Evolutionary conservation across 2,329 filamentous ascomycete genomes (phyloP), one percentile per base, ranked within the genome.

Genomic region (Diaporthe sp.): DNA sequence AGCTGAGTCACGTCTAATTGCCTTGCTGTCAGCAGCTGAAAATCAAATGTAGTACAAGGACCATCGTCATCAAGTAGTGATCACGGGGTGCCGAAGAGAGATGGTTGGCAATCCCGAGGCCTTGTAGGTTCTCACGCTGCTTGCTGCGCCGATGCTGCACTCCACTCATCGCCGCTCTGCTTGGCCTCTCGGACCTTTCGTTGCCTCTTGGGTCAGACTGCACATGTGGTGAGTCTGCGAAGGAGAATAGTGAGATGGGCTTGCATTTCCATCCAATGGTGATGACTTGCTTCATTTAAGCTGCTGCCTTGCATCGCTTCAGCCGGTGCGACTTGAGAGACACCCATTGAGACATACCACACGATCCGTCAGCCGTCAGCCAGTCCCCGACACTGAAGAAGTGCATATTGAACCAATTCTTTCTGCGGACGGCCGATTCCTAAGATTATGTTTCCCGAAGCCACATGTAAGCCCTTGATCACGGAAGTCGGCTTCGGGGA

Each of bases 401-500:
- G 5, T 15, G 12, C 19, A 50, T 50, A 4, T 50, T n/a, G 40
- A 66, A 25, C 60, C 19, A 47, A 45, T 19, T 33, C 28, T 25
- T 19, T n/a, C 25, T 30, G 10, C 17, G 22, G 35, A 12, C 7
- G 25, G 15, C 40, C 25, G 28, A 66, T 15, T 47, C 3, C 25
- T n/a, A 15, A 17, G 12, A 47, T 15, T n/a, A n/a, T 17, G 42
- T 22, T 47, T 8, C 40, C 40, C 28, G 40, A 66, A 47, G 28
- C 15, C 13, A 66, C 40, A 66, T 35, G 42, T 66, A 47, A 66
- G 42, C 60, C 22, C 60, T 47, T 15, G 42, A 15, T 7, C 28
- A 66, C 28, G 60, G 60, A 33, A 25, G 28, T 50, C 58, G 60
- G 42, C 42, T 17, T 66, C 60, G 60, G 60, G 19, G 9, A 66